Evolutionary conservation across 1,284 basidiomycete species (phyloP), one percentile per base, ranked within the genome.

Genomic region (Moniliophthora roreri): DNA sequence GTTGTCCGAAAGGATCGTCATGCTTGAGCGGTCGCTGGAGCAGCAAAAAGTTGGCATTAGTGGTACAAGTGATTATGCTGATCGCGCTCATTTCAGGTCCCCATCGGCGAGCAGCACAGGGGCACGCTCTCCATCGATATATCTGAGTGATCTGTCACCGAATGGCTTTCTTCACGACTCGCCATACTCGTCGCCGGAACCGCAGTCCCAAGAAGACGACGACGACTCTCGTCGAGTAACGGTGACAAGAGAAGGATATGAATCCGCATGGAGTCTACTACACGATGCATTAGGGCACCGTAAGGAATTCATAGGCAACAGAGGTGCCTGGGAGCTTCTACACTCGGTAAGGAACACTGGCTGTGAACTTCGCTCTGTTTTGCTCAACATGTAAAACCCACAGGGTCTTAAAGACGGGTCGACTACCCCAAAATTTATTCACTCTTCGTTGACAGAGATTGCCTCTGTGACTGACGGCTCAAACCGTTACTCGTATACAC

Each of bases 1-100:
- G 18, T 69, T 79, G n/a, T 66, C 66, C 20, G 69, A 72, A 24
- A 71, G 73, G 2, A 74, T 80, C 35, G 70, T 72, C 2, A 60
- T 61, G 18, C 66, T 80, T 15, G 78, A 79, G 58, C 61, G 70
- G 46, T 69, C 70, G 15, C 66, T 79, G 2, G 59, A 62, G 39
- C 65, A 66, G 53, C 59, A 52, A 36, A 57, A 56, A 48, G 57
- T 59, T 34, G 52, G 55, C 21, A 55, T 60, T 38, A 53, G 54
- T 18, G 35, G 53, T 24, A 54, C 42, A 21, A 40, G 51, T 38
- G 51, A 48, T 11, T 56, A 56, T 5, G 53, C 55, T n/a, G 46
- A 55, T n/a, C 47, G 50, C 28, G 50, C 51, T 15, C 52, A 60
- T n/a, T 61, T 54, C 24, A 23, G 44, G 13, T n/a, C 44, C 4